Conservation (phyloP, 2,329 filamentous ascomycete genomes). For the Aspergillus pseudoviridinutans region DNA sequence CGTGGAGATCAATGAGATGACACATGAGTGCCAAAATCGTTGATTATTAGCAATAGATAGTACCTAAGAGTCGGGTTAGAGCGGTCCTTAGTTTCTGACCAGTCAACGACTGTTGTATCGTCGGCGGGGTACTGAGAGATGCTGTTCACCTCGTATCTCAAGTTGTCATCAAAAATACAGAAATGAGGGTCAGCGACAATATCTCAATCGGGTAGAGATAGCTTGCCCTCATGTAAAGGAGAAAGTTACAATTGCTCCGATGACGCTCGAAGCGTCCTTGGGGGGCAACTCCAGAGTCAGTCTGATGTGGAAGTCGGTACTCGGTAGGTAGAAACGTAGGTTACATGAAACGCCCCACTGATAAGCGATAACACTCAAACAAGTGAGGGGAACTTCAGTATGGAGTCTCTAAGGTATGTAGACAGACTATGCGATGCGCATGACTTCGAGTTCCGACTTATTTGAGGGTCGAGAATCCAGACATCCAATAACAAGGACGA, state of each 20-base stretch:
- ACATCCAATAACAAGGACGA: background rate
- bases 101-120: slow-evolving; percentile 4
- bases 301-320: background rate
- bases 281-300: too few species aligned
- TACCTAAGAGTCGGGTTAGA: background rate
- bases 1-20: slow-evolving; percentile 6
- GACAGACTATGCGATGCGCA: background rate
- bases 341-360: background rate
- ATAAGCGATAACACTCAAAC: background rate
- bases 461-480: background rate
- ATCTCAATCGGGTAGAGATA: background rate
- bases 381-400: background rate
- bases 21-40: background rate
- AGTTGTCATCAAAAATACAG: background rate
- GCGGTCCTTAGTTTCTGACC: slow-evolving; percentile 3
- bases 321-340: background rate
- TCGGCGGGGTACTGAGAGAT: background rate
- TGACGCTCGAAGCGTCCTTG: background rate
- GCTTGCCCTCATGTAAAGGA: background rate
- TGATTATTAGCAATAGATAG: background rate
- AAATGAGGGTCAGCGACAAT: background rate
- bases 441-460: background rate
- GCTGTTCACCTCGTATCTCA: background rate
- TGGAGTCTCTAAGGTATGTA: background rate
- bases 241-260: background rate